Conservation (phyloP, 306 rosid genomes). For the Prunus mongolica region DNA sequence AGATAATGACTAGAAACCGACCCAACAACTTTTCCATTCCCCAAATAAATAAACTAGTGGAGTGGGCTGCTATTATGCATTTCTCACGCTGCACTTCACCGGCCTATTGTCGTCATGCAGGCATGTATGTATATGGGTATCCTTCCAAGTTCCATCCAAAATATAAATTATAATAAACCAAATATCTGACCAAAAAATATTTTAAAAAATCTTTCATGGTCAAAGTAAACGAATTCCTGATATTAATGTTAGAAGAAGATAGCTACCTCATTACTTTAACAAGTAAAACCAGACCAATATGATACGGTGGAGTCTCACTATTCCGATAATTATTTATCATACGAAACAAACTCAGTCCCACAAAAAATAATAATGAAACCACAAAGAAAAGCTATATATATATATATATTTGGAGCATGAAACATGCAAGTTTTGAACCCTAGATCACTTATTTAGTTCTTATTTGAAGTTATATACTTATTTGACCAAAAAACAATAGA, state of each 20-base stretch:
- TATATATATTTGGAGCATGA: too few species aligned
- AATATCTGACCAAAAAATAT: not conserved
- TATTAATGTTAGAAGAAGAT: not conserved
- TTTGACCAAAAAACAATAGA: not conserved
- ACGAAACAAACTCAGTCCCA: not conserved
- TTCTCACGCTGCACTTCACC: conserved; percentile 1
- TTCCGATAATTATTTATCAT: not conserved
- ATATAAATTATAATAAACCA: not conserved
- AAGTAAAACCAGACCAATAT: not conserved
- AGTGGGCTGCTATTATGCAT: not conserved
- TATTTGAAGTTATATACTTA: not conserved
- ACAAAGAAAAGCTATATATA: not conserved
- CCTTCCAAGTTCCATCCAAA: not conserved
- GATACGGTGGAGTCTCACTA: not conserved
- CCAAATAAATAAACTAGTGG: too few species aligned
- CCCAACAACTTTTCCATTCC: conserved; percentile 1
- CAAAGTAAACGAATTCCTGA: not conserved
- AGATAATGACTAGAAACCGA: conserved; percentile 4
- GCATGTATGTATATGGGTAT: not conserved
- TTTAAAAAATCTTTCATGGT: not conserved
- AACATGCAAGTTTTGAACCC: not conserved
- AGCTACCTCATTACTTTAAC: not conserved
- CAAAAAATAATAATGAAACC: not conserved
- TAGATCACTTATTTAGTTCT: not conserved
- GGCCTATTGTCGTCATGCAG: not conserved